Conservation (phyloP, 352 stramenopile species). For the Pythium coloratum region DNA sequence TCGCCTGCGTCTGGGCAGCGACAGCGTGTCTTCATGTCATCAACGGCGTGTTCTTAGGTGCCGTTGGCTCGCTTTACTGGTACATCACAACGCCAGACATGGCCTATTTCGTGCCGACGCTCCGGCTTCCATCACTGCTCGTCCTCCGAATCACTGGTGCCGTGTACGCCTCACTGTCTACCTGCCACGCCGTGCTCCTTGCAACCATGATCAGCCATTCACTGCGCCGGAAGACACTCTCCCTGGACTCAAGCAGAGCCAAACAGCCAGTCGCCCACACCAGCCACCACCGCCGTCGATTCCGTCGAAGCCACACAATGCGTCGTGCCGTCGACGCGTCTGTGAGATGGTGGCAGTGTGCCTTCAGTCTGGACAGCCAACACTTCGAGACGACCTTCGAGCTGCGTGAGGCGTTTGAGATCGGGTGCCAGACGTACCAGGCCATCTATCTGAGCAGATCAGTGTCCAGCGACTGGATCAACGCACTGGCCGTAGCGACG, state of each 20-base stretch:
- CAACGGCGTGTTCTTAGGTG: constrained; percentile 5
- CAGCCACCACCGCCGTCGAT: background rate
- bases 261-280: background rate
- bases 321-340: too few relatives aligned
- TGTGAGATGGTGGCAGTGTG: background rate
- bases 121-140: background rate
- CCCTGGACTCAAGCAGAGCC: background rate
- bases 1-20: background rate
- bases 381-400: constrained; percentile 17
- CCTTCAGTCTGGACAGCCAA: constrained; percentile 7
- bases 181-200: constrained; percentile 1
- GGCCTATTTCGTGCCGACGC: constrained; percentile 9
- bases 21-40: constrained; percentile 1
- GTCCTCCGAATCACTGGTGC: background rate
- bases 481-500: constrained; percentile 2
- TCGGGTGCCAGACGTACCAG: constrained; percentile 24
- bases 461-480: constrained; percentile 17
- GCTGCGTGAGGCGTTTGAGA: constrained; percentile 19
- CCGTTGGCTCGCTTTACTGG: constrained; percentile 10
- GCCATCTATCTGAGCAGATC: constrained; percentile 17
- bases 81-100: constrained; percentile 20
- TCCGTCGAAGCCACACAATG: background rate
- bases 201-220: background rate
- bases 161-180: background rate
- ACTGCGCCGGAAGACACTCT: background rate